Evolutionary conservation across 2,329 filamentous ascomycete genomes (phyloP).

Genomic region (Aspergillus sp.): DNA sequence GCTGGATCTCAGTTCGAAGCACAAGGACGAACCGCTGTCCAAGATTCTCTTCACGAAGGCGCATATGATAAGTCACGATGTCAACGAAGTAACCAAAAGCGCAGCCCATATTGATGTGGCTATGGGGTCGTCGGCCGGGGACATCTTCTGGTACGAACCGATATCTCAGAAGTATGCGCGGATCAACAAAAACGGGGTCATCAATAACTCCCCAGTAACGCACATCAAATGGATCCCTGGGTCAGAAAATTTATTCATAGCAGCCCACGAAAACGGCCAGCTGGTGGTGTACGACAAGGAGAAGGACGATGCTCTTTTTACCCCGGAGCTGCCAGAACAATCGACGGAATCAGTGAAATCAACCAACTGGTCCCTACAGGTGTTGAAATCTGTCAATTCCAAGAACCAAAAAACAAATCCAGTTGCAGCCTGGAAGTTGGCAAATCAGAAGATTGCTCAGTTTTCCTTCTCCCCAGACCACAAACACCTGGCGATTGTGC

Average conservation of each 20-base stretch:
- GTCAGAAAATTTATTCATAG: slow-evolving; percentile 89
- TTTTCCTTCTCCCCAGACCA: slow-evolving; percentile 91
- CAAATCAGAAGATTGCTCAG: slow-evolving; percentile 84
- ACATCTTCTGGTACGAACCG: slow-evolving; percentile 98
- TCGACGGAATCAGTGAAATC: slow-evolving; percentile 28
- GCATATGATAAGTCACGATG: slow-evolving; percentile 90
- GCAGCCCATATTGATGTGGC: slow-evolving; percentile 81
- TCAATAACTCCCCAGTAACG: slow-evolving; percentile 81
- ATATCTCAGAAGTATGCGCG: slow-evolving; percentile 94
- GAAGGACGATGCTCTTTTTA: slow-evolving; percentile 82
- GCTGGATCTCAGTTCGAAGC: slow-evolving; percentile 76
- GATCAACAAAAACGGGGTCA: slow-evolving; percentile 93
- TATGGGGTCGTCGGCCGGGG: slow-evolving; percentile 93
- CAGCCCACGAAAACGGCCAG: slow-evolving; percentile 86
- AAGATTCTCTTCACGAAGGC: slow-evolving; percentile 98
- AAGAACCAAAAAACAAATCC: slow-evolving; percentile 93
- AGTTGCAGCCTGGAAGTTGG: slow-evolving; percentile 87
- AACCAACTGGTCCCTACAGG: slow-evolving; percentile 54
- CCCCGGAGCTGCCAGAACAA: slow-evolving; percentile 57
- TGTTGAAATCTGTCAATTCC: slow-evolving; percentile 90
- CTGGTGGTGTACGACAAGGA: slow-evolving; percentile 97
- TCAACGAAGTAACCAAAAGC: slow-evolving; percentile 80
- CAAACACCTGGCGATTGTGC: slow-evolving; percentile 81
- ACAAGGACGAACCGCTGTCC: slow-evolving; percentile 79
- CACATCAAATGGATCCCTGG: slow-evolving; percentile 92